A percentile compares a stretch with the other conserved stretches of the same genome.
phyloP scores from a whole-genome alignment of 257 asterid genomes.

The Verbena officinalis region DNA sequence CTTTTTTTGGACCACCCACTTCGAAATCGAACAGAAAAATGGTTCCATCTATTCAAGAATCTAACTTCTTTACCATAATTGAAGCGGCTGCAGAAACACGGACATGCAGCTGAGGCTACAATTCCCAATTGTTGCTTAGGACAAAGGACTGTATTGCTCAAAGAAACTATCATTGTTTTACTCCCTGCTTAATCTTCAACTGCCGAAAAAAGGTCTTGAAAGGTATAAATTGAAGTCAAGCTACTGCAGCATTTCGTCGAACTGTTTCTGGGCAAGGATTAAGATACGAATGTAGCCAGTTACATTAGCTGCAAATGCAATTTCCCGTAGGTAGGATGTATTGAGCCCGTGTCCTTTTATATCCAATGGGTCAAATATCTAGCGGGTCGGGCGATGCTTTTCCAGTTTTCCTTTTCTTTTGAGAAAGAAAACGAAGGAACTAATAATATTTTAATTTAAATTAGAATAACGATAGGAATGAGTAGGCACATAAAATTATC shows the following conservation, averaged over 20 bases:
- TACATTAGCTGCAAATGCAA: not conserved
- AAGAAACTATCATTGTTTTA: slow-evolving; percentile 40
- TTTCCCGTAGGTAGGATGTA: too few relatives aligned
- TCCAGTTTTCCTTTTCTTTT: too few relatives aligned
- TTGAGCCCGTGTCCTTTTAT: not conserved
- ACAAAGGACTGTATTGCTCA: slow-evolving; percentile 25
- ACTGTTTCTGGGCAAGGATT: slow-evolving; percentile 32
- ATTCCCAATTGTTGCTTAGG: slow-evolving; percentile 30
- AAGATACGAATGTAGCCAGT: not conserved
- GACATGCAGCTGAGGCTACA: slow-evolving; percentile 29
- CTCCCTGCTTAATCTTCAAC: slow-evolving; percentile 21
- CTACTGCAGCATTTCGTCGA: slow-evolving; percentile 34
- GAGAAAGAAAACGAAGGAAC: too few relatives aligned
- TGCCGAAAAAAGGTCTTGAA: slow-evolving; percentile 1
- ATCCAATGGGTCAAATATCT: not conserved
- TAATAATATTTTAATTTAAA: too few relatives aligned
- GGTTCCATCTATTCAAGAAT: slow-evolving; percentile 22
- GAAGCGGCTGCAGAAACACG: slow-evolving; percentile 24
- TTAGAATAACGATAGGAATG: too few relatives aligned
- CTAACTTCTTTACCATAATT: slow-evolving; percentile 4
- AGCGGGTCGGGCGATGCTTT: not conserved
- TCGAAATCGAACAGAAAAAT: slow-evolving; percentile 1
- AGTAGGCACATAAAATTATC: too few relatives aligned
- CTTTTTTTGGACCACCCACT: slow-evolving; percentile 24
- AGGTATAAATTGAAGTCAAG: not conserved